Conservation (phyloP, 768 basidiomycete genomes). For the Boletus bicolor region DNA sequence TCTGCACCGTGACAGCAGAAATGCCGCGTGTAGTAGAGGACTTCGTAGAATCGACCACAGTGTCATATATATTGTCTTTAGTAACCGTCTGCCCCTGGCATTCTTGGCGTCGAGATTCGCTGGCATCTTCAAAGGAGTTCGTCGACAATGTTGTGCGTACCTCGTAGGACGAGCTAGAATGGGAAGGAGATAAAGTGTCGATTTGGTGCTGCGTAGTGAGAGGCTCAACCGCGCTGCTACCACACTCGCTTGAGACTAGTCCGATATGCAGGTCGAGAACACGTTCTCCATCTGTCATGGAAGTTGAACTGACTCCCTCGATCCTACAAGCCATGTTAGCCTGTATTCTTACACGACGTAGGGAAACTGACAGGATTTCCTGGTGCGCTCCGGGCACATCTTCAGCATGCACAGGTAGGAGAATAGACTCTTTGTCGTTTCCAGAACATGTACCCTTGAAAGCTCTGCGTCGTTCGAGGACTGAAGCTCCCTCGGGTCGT, state of each 20-base stretch:
- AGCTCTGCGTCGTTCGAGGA: background rate
- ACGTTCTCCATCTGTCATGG: background rate
- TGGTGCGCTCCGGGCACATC: background rate
- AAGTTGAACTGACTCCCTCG: background rate
- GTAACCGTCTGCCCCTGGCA: background rate
- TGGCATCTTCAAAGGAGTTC: no score
- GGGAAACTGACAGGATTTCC: background rate
- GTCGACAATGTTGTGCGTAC: no score
- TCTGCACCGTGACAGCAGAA: no score
- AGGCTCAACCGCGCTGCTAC: background rate
- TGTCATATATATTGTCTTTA: background rate
- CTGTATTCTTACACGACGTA: background rate
- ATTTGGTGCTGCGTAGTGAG: background rate
- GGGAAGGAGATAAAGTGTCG: background rate
- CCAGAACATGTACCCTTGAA: background rate
- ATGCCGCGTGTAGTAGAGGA: background rate
- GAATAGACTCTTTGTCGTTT: background rate
- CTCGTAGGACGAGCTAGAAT: no score
- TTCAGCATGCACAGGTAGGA: background rate
- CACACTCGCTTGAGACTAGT: background rate
- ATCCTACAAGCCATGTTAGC: background rate
- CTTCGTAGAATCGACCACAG: background rate
- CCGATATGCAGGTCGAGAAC: background rate
- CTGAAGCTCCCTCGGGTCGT: background rate
- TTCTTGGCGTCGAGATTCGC: no score